Conservation (phyloP, 2,329 filamentous ascomycete species). For the Gnomoniopsis smithogilvyi region DNA sequence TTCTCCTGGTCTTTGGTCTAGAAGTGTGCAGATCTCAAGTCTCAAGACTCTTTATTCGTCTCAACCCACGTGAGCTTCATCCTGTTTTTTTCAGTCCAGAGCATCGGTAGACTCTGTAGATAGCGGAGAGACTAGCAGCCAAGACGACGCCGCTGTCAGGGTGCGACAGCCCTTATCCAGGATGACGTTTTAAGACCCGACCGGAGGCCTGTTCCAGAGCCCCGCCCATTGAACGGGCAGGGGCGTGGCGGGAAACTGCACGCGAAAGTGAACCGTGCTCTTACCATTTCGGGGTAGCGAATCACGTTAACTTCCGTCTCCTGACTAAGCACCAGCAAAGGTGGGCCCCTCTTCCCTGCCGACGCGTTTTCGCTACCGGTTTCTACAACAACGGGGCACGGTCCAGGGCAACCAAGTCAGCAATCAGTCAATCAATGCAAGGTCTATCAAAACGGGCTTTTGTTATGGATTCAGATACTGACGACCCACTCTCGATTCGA, state of each 20-base stretch:
- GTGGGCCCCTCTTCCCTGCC: neutral
- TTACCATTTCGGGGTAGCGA: neutral
- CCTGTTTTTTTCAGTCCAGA: too few relatives aligned
- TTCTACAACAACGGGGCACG: neutral
- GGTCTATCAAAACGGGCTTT: neutral
- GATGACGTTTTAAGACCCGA: too few relatives aligned
- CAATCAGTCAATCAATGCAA: neutral
- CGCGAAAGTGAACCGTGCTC: neutral
- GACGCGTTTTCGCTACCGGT: conserved; percentile 11
- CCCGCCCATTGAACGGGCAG: too few relatives aligned
- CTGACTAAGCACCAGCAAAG: conserved; percentile 3
- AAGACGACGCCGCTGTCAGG: too few relatives aligned
- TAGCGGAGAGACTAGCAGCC: too few relatives aligned
- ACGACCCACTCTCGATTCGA: conserved; percentile 15
- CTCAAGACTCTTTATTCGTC: neutral
- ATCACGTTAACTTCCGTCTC: neutral
- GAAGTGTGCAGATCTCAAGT: neutral
- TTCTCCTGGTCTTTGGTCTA: too few relatives aligned
- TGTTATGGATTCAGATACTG: conserved; percentile 8
- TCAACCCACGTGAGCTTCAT: neutral
- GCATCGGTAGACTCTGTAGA: too few relatives aligned
- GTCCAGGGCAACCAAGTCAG: conserved; percentile 13
- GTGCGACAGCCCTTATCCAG: too few relatives aligned
- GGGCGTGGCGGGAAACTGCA: too few relatives aligned
- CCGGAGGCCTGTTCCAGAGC: too few relatives aligned